phyloP scores from a whole-genome alignment of 2,329 filamentous ascomycete genomes.

The Fusarium brevicatenulatum region DNA sequence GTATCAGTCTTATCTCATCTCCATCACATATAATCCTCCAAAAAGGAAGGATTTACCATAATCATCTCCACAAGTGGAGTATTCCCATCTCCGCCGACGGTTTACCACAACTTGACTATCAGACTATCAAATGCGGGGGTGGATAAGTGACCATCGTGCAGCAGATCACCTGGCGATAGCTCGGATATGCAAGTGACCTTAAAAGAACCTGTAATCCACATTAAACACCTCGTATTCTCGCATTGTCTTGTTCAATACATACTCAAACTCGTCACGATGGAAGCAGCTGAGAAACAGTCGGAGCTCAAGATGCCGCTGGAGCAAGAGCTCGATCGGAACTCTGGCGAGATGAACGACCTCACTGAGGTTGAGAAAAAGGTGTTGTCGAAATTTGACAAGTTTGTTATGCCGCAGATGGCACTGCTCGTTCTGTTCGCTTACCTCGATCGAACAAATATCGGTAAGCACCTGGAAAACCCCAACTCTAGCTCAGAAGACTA shows the following conservation, averaged over 20 bases:
- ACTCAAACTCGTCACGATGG: background rate
- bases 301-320: background rate
- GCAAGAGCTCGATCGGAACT: background rate
- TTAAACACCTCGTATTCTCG: rapidly evolving
- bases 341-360: background rate
- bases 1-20: background rate
- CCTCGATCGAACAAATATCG: conserved; percentile 44
- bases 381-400: conserved; percentile 44
- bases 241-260: rapidly evolving
- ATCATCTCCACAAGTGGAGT: background rate
- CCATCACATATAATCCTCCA: background rate
- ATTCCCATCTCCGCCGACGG: background rate
- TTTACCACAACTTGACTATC: background rate
- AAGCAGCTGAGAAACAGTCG: background rate
- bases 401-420: conserved; percentile 43
- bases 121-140: conserved; percentile 18
- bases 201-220: background rate
- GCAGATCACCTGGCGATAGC: background rate
- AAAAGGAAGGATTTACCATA: background rate
- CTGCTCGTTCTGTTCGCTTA: conserved; percentile 42
- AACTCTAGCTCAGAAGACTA: background rate
- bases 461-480: background rate
- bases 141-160: background rate
- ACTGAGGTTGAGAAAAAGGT: conserved; percentile 10
- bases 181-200: background rate